Percentiles rank a stretch among this genome's conserved stretches.
Evolutionary conservation across 1,284 basidiomycete species (phyloP).

Genomic region (Abortiporus biennis): DNA sequence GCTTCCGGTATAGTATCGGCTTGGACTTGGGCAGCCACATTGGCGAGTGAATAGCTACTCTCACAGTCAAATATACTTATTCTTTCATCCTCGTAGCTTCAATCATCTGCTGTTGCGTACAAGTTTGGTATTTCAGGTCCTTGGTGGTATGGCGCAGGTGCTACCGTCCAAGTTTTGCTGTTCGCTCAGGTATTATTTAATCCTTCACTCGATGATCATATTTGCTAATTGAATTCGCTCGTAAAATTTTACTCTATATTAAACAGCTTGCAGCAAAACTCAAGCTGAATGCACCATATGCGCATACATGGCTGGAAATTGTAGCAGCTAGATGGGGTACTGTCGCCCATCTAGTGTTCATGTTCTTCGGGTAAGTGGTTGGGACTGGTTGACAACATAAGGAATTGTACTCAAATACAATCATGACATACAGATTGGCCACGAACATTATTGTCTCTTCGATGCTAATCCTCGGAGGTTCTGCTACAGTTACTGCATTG

Average conservation of each 20-base stretch:
- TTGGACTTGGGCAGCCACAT: slow-evolving; percentile 80
- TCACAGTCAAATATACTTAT: neutral
- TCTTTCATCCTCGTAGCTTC: slow-evolving; percentile 34
- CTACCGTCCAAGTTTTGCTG: slow-evolving; percentile 48
- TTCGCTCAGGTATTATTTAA: slow-evolving; percentile 30
- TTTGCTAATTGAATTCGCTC: neutral
- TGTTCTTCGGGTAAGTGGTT: slow-evolving; percentile 49
- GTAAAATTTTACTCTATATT: neutral
- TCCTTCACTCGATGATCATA: neutral
- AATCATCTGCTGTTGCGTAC: slow-evolving; percentile 80
- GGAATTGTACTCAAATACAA: too few relatives aligned
- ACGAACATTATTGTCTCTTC: slow-evolving; percentile 61
- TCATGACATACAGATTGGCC: slow-evolving; percentile 32
- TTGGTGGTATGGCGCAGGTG: slow-evolving; percentile 43
- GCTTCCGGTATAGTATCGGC: slow-evolving; percentile 86
- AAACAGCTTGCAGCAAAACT: slow-evolving; percentile 44
- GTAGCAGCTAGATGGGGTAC: slow-evolving; percentile 53
- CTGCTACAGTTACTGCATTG: slow-evolving; percentile 53
- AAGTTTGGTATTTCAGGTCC: slow-evolving; percentile 67
- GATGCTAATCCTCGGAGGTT: slow-evolving; percentile 56
- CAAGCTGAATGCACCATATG: slow-evolving; percentile 56
- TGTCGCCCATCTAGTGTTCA: slow-evolving; percentile 52
- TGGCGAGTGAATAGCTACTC: slow-evolving; percentile 50
- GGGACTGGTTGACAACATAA: slow-evolving; percentile 5
- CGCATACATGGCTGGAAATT: slow-evolving; percentile 62